Percentiles rank a stretch among this genome's conserved stretches.
Evolutionary conservation across 192 early-diverging fungal species (phyloP).

Genomic region (Chytriomyces hyalinus): DNA sequence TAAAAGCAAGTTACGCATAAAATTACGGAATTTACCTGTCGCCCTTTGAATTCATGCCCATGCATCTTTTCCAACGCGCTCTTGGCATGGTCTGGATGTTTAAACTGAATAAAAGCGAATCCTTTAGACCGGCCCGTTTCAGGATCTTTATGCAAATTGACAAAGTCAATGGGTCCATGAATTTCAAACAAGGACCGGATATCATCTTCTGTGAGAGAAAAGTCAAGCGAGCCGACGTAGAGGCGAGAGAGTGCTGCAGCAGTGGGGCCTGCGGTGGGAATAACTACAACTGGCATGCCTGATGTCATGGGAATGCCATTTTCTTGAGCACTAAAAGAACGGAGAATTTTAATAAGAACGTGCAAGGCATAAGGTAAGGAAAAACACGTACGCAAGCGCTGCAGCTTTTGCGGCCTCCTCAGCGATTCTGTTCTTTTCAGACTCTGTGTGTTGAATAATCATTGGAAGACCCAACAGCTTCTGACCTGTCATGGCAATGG

Average conservation of each 20-base stretch:
- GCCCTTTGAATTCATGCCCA: slow-evolving; percentile 78
- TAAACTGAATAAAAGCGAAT: slow-evolving; percentile 83
- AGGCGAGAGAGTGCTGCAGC: slow-evolving; percentile 39
- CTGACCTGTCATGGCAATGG: slow-evolving; percentile 81
- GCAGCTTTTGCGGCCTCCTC: slow-evolving; percentile 42
- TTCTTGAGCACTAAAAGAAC: neutral
- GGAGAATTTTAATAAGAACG: neutral
- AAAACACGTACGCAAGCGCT: slow-evolving; percentile 29
- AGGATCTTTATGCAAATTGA: slow-evolving; percentile 77
- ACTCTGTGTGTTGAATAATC: slow-evolving; percentile 87
- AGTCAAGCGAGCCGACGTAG: slow-evolving; percentile 56
- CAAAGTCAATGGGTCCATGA: slow-evolving; percentile 83
- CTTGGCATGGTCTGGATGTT: slow-evolving; percentile 72
- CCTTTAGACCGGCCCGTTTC: slow-evolving; percentile 76
- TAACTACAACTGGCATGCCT: slow-evolving; percentile 38
- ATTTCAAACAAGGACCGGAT: slow-evolving; percentile 79
- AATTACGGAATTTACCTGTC: slow-evolving; percentile 39
- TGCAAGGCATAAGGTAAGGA: neutral
- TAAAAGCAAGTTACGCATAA: neutral
- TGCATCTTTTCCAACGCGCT: slow-evolving; percentile 83
- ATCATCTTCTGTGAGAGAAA: slow-evolving; percentile 66
- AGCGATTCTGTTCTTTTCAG: slow-evolving; percentile 89
- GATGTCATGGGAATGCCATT: slow-evolving; percentile 5
- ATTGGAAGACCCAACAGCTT: slow-evolving; percentile 93
- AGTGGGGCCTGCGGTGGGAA: slow-evolving; percentile 58